A percentile compares a stretch with the other conserved stretches of the same genome.
Conservation (phyloP, 1,284 basidiomycete genomes). For the Malassezia arunalokei region DNA sequence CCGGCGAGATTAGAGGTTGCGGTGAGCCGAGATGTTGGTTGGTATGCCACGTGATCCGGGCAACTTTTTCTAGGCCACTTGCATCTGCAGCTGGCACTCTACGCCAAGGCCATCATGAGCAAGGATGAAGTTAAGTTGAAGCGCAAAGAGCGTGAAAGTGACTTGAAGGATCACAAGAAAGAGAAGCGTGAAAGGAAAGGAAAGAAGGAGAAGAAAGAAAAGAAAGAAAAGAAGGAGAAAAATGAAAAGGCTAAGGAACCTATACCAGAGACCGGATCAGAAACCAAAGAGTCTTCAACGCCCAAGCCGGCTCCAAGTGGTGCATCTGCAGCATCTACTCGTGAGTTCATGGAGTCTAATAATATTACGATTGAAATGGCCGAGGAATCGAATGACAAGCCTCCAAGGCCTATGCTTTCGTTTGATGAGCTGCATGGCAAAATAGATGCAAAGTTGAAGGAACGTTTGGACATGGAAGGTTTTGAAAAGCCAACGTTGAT, state of each 20-base stretch:
- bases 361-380: constrained; percentile 44
- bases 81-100: background rate
- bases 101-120: background rate
- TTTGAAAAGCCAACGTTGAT: constrained; percentile 90
- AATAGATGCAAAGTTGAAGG: constrained; percentile 53
- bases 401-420: constrained; percentile 55
- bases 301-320: too few species aligned
- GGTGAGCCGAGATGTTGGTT: too few species aligned
- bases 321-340: background rate
- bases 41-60: constrained; percentile 8
- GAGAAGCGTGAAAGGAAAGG: constrained; percentile 7
- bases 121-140: background rate
- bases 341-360: constrained; percentile 35
- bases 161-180: constrained; percentile 1
- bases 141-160: background rate
- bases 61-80: constrained; percentile 1
- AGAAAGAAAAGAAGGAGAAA: constrained; percentile 8
- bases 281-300: too few species aligned
- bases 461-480: constrained; percentile 53
- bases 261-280: too few species aligned
- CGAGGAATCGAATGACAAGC: constrained; percentile 48
- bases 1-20: too few species aligned
- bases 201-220: constrained; percentile 9
- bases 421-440: constrained; percentile 64
- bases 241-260: background rate